A percentile compares a stretch with the other conserved stretches of the same genome.
phyloP scores from a whole-genome alignment of 306 rosid genomes.

The Psophocarpus tetragonolobus region DNA sequence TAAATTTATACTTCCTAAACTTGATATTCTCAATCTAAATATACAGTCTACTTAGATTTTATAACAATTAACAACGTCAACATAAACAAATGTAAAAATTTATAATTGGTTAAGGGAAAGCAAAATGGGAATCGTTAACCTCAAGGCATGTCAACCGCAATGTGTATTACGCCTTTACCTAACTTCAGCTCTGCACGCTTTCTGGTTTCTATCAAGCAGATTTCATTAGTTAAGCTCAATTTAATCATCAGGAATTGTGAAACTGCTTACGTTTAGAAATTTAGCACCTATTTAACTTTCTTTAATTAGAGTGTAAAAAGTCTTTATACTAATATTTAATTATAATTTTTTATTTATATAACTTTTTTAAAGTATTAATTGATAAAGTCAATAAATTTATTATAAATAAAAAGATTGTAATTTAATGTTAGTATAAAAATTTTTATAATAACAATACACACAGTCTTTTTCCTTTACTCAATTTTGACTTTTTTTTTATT shows the following conservation, averaged over 20 bases:
- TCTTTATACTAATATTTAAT: no score
- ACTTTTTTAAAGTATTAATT: no score
- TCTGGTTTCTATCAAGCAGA: neutral
- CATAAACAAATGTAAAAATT: neutral
- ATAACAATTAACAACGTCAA: neutral
- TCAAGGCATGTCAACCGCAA: neutral
- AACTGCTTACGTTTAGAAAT: neutral
- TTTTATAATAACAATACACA: no score
- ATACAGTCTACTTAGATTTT: no score
- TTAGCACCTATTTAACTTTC: neutral
- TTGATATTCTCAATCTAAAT: no score
- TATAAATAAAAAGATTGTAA: no score
- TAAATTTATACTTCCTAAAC: no score
- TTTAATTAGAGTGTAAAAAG: neutral
- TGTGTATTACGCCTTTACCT: neutral
- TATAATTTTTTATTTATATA: no score
- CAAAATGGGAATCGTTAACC: conserved; percentile 11
- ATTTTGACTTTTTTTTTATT: no score
- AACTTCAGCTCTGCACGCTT: neutral
- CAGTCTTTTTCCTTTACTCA: no score
- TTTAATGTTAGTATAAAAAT: no score
- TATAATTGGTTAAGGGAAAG: neutral
- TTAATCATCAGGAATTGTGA: neutral
- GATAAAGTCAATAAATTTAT: no score
- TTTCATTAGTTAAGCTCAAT: neutral